Evolutionary conservation across 2,329 filamentous ascomycete species (phyloP), one percentile per base, ranked within the genome.

Genomic region (Ophidiomyces ophidiicola): DNA sequence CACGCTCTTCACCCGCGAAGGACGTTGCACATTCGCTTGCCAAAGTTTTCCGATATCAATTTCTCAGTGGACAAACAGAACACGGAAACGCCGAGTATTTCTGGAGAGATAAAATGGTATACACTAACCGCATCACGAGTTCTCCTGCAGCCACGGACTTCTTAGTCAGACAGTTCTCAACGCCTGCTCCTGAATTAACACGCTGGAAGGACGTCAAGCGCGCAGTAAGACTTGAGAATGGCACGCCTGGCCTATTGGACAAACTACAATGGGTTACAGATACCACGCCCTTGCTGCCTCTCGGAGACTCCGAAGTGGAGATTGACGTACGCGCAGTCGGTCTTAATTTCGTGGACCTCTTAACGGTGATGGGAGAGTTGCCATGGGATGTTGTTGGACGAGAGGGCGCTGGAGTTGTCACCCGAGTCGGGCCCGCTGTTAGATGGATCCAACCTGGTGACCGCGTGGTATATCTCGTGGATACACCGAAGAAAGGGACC

Each of bases 261-360:
- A 39, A 32, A 12, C 29, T 43, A 11, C 28, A 38, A 5, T 43
- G 36, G 36, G 41, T 34, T 4, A 30, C 30, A 5, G 42, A 44
- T 17, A 14, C 19, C 4, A 12, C 26, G 12, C 26, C 14, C 6
- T 25, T 19, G 5, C 15, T 33, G 18, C 33, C 33, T 4, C 7
- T 42, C 8, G 32, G 20, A 3, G 44, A 45, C 3, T 26, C 46
- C 8, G 39, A 47, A n/a, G 45, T 56, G 14, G 51, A 55, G 34
- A 44, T 55, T 21, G 47, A 55, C 18, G 39, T 51, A 5, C 34
- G 28, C 3, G 49, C 47, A 3, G 44, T 43, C 8, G 49, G 48
- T n/a, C 37, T 53, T 6, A 54, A 50, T 44, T 54, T 51, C 40
- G 45, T 43, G 15, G 50, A 51, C 42, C 41, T 46, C 29, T 26